These are phyloP conservation scores for Ephemerocybe angulata DNA, from an alignment of 768 basidiomycete species.

Conservation along the genomic window DNA sequence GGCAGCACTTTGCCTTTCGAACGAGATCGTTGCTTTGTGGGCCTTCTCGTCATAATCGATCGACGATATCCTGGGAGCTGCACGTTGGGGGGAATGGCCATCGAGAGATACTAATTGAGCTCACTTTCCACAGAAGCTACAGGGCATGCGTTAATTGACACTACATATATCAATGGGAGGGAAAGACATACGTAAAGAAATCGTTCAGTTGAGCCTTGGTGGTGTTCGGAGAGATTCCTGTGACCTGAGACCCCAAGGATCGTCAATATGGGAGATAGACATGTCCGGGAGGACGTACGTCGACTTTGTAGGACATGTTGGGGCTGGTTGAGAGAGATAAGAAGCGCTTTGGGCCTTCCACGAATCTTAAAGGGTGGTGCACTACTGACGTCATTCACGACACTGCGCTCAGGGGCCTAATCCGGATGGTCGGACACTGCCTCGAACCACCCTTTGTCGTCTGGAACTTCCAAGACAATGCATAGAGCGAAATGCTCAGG, in stretches of 20 bases:
- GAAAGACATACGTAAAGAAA: constrained; percentile 67
- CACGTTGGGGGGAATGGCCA: neutral
- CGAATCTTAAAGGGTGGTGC: too few species aligned
- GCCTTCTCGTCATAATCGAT: constrained; percentile 48
- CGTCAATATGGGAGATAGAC: neutral
- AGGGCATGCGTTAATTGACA: constrained; percentile 7
- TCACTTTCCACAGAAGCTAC: constrained; percentile 85
- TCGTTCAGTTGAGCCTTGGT: constrained; percentile 67
- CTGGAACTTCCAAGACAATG: too few species aligned
- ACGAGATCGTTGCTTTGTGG: constrained; percentile 63
- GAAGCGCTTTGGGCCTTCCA: neutral
- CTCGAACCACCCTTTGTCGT: too few species aligned
- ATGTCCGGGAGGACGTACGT: constrained; percentile 30
- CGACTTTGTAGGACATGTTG: constrained; percentile 44
- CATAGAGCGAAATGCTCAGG: too few species aligned
- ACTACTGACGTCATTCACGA: too few species aligned
- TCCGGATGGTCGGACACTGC: too few species aligned
- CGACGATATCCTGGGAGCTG: constrained; percentile 50
- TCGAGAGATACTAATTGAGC: constrained; percentile 15
- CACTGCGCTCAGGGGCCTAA: too few species aligned
- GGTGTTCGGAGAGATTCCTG: constrained; percentile 63
- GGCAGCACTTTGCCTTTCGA: constrained; percentile 80
- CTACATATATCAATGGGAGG: constrained; percentile 2
- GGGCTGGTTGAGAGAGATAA: constrained; percentile 24
- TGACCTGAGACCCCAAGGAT: constrained; percentile 54